Evolutionary conservation across 768 basidiomycete genomes (phyloP), one percentile per base, ranked within the genome.

Genomic region (Macrolepiota fuliginosa): DNA sequence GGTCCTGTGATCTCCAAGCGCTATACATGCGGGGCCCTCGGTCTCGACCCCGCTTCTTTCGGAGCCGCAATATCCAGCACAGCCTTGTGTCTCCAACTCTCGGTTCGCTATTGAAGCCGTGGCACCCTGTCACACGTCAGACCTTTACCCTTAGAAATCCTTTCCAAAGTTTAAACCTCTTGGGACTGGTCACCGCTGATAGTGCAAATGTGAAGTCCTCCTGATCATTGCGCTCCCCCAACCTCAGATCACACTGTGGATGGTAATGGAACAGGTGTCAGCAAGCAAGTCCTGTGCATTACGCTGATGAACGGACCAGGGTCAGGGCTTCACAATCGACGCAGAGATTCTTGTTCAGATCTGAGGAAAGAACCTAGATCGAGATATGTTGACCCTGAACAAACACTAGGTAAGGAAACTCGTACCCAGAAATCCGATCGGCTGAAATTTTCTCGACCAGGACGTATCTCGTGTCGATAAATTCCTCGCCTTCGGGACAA

Each of bases 21-120:
- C 19, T 49, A 11, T 3, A 49, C 47, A 49, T 27, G 6, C 12
- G 24, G 12, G n/a, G 42, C 7, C 19, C 29, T 24, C 17, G 55
- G 42, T 42, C 39, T 59, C 59, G 17, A 50, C 19, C 63, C 71
- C 71, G 71, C 64, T 67, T 61, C 64, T 67, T 68, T 73, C 70
- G 71, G 70, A 69, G 65, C 68, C 70, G 69, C 65, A 58, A 46
- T 47, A n/a, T 47, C 39, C 17, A 54, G 42, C 59, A 54, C 59
- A 61, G 53, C 59, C 59, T 47, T 54, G 37, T 36, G 53, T 49
- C 59, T 54, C 53, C n/a, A 61, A 54, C 45, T 36, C 56, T 58
- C 56, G 56, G 46, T 58, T 58, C 35, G 45, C 25, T 58, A 58
- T 37, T 49, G 56, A 24, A n/a, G 52, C 52, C 46, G 47, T 58